phyloP scores from a whole-genome alignment of 176 grass and related monocot species.

The Lolium rigidum region DNA sequence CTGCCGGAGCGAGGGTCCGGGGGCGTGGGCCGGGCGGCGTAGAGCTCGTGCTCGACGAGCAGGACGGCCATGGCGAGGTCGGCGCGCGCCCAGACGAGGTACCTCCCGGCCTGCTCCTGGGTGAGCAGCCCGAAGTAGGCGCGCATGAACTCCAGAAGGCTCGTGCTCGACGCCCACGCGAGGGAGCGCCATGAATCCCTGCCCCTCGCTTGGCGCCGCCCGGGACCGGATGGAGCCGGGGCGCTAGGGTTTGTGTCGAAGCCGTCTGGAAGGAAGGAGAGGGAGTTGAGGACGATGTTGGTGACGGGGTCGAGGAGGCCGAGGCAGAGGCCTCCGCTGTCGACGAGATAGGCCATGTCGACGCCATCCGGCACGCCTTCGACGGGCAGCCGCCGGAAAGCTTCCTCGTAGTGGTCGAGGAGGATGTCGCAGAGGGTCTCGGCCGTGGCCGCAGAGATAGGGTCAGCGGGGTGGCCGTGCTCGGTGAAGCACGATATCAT shows the following conservation, averaged over 20 bases:
- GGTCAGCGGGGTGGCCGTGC: neutral
- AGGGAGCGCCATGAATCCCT: neutral
- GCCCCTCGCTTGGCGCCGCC: neutral
- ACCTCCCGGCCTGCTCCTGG: neutral
- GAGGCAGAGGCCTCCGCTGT: neutral
- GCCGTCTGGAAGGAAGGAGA: neutral
- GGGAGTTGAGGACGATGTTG: neutral
- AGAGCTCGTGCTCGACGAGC: neutral
- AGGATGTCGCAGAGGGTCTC: neutral
- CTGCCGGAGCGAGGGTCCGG: neutral
- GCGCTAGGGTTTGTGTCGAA: neutral
- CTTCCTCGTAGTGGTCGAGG: neutral
- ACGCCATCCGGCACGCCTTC: neutral
- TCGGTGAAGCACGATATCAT: neutral
- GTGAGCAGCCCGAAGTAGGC: neutral
- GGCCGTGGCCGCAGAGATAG: neutral
- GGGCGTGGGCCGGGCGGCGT: neutral
- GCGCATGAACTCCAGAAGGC: neutral
- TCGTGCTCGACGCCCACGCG: neutral
- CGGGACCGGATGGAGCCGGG: neutral
- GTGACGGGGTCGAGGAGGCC: neutral
- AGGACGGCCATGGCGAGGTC: neutral
- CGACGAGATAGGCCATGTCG: neutral
- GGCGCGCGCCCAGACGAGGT: neutral
- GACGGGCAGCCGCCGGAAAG: neutral